Evolutionary conservation across 495 filamentous ascomycete species (phyloP).

Genomic region (Lasiosphaeriaceae sp.): DNA sequence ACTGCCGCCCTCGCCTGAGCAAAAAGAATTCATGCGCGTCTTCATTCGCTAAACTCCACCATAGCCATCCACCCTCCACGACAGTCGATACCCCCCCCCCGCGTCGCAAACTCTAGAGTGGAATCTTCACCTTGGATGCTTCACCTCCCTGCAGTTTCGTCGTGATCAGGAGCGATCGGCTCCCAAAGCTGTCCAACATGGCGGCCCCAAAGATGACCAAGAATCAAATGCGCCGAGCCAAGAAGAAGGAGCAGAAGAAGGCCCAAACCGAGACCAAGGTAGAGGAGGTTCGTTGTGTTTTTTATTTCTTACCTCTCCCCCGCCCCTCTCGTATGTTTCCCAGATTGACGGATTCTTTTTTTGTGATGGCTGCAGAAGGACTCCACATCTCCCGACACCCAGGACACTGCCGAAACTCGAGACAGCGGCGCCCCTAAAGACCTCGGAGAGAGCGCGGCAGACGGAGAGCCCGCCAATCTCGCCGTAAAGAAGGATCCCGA

Average conservation of each 20-base stretch:
- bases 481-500: constrained; percentile 40
- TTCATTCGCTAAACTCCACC: no score
- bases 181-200: constrained; percentile 39
- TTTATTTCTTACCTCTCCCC: constrained; percentile 17
- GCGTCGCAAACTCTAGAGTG: not conserved
- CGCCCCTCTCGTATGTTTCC: no score
- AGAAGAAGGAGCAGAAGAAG: constrained; percentile 84
- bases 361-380: constrained; percentile 21
- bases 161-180: constrained; percentile 13
- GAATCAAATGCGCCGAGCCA: constrained; percentile 79
- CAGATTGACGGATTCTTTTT: no score
- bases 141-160: not conserved
- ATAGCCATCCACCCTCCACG: not conserved
- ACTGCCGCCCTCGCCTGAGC: no score
- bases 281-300: not conserved
- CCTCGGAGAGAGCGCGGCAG: not conserved
- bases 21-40: no score
- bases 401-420: constrained; percentile 25
- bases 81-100: not conserved
- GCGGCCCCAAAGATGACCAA: constrained; percentile 66
- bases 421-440: constrained; percentile 24
- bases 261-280: constrained; percentile 38
- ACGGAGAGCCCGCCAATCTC: constrained; percentile 21
- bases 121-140: not conserved
- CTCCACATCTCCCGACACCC: constrained; percentile 22